phyloP scores from a whole-genome alignment of 192 early-diverging fungal genomes.

The Podochytrium sp. region DNA sequence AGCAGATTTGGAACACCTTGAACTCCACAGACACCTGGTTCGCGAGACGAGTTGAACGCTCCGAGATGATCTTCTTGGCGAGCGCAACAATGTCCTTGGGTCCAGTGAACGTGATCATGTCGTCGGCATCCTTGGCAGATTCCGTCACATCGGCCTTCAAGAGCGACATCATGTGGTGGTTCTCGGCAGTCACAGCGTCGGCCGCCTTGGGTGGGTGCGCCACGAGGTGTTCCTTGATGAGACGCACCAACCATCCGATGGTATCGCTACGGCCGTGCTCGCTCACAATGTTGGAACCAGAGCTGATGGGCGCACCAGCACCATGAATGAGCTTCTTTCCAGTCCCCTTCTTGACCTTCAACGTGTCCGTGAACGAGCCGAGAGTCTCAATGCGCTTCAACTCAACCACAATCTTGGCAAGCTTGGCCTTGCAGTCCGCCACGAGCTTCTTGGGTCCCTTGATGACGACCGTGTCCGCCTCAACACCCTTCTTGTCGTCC shows the following conservation, averaged over 20 bases:
- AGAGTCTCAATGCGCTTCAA: conserved; percentile 71
- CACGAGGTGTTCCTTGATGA: conserved; percentile 45
- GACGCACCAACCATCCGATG: conserved; percentile 46
- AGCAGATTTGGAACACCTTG: conserved; percentile 64
- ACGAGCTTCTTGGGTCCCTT: conserved; percentile 82
- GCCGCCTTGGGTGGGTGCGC: conserved; percentile 22
- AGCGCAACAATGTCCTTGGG: conserved; percentile 54
- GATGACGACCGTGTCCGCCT: conserved; percentile 69
- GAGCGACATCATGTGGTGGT: conserved; percentile 33
- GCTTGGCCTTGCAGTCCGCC: conserved; percentile 67
- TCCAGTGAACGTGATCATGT: conserved; percentile 49
- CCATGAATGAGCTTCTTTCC: conserved; percentile 35
- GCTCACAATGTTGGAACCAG: conserved; percentile 29
- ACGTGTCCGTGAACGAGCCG: conserved; percentile 42
- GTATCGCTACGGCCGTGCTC: conserved; percentile 16
- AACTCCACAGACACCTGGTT: conserved; percentile 76
- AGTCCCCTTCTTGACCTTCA: conserved; percentile 52
- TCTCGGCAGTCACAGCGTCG: conserved; percentile 24
- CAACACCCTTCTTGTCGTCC: conserved; percentile 39
- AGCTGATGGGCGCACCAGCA: conserved; percentile 21
- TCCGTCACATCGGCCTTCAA: conserved; percentile 41
- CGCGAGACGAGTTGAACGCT: conserved; percentile 47
- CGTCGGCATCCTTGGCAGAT: conserved; percentile 29
- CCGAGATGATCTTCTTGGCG: conserved; percentile 44
- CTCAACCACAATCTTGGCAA: conserved; percentile 68